A percentile compares a stretch with the other conserved stretches of the same genome.
Conservation (phyloP, 768 basidiomycete genomes). For the Psilocybe subaeruginosa region DNA sequence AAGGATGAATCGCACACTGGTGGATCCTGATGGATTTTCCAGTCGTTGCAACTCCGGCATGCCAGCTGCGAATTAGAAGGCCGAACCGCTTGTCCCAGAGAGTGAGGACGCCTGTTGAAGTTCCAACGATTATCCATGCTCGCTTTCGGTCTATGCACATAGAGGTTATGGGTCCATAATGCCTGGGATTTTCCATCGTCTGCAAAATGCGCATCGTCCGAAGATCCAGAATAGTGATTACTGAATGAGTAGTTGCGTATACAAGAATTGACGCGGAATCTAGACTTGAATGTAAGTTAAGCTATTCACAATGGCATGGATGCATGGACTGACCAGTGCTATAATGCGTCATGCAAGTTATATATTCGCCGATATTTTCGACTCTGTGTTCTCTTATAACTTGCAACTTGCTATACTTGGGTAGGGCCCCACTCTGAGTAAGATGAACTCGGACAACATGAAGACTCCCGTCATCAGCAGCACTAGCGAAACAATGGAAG, state of each 20-base stretch:
- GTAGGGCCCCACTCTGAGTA: conserved; percentile 64
- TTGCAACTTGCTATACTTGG: conserved; percentile 83
- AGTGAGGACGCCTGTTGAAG: conserved; percentile 80
- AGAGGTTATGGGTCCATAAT: conserved; percentile 85
- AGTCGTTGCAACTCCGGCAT: conserved; percentile 58
- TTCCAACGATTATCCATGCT: conserved; percentile 90
- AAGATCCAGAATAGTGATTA: conserved; percentile 78
- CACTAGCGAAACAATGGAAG: conserved; percentile 87
- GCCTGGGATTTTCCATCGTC: conserved; percentile 81
- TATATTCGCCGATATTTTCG: conserved; percentile 75
- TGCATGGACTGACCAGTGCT: conserved; percentile 59
- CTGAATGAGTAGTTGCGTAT: conserved; percentile 82
- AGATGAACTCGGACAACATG: conserved; percentile 86
- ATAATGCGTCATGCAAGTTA: conserved; percentile 83
- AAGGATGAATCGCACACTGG: conserved; percentile 81
- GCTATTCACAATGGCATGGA: background rate
- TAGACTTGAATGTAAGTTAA: conserved; percentile 1
- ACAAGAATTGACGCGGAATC: conserved; percentile 83
- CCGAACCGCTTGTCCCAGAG: conserved; percentile 98
- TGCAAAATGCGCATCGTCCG: conserved; percentile 81
- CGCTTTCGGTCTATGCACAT: conserved; percentile 84
- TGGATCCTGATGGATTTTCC: conserved; percentile 64
- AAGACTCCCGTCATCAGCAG: conserved; percentile 82
- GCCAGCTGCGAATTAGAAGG: conserved; percentile 86
- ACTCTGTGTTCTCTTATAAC: conserved; percentile 81